Evolutionary conservation across 2,329 filamentous ascomycete genomes (phyloP).

Genomic region (Penicillium sp.): DNA sequence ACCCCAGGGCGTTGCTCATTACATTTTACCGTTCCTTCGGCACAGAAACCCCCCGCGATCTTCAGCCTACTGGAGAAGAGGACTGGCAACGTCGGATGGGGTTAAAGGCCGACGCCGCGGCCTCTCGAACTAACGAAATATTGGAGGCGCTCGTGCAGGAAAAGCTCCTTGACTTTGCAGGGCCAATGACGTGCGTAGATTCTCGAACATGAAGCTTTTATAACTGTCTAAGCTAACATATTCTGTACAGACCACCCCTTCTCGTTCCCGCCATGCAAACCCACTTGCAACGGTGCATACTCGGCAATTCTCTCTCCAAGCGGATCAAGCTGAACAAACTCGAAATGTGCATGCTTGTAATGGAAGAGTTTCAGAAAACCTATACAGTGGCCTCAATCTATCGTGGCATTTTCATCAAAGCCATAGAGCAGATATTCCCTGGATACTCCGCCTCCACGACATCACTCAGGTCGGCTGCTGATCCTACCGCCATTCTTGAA

Average conservation of each 20-base stretch:
- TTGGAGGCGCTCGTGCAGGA: constrained; percentile 26
- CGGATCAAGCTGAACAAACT: constrained; percentile 30
- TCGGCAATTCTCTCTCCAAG: constrained; percentile 18
- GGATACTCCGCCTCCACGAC: constrained; percentile 7
- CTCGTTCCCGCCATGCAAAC: constrained; percentile 33
- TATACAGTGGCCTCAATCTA: constrained; percentile 28
- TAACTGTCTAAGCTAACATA: background rate
- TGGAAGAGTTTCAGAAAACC: constrained; percentile 30
- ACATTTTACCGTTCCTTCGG: constrained; percentile 29
- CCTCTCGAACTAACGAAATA: constrained; percentile 25
- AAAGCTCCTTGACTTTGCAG: constrained; percentile 19
- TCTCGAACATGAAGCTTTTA: background rate
- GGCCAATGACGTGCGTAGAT: constrained; percentile 27
- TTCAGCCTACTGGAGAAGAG: constrained; percentile 2
- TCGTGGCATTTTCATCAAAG: constrained; percentile 25
- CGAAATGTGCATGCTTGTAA: constrained; percentile 29
- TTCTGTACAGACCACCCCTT: constrained; percentile 18
- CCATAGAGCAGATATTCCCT: constrained; percentile 23
- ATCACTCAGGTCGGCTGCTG: background rate
- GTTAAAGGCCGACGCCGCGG: constrained; percentile 23
- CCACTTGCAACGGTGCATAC: constrained; percentile 29
- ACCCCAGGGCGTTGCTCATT: constrained; percentile 22
- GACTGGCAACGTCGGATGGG: constrained; percentile 23
- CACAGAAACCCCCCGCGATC: constrained; percentile 17
- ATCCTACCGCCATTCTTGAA: background rate